These are phyloP conservation scores for Myxozyma udenii DNA, from an alignment of 805 yeast genomes.

Conservation along the genomic window DNA sequence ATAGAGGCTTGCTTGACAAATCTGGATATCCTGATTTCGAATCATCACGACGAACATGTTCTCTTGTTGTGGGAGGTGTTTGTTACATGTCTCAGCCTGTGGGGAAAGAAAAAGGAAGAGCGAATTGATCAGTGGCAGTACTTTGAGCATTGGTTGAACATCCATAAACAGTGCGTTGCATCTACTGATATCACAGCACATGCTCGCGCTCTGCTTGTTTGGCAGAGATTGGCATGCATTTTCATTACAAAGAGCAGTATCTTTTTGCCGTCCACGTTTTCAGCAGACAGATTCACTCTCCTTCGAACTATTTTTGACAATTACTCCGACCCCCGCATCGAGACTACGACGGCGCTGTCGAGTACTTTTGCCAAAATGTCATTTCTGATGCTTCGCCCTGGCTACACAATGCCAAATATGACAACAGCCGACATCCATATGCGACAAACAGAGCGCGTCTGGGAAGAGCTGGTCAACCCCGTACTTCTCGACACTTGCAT, in stretches of 20 bases:
- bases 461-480: constrained; percentile 16
- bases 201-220: constrained; percentile 9
- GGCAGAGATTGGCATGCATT: constrained; percentile 19
- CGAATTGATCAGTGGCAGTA: constrained; percentile 19
- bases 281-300: constrained; percentile 7
- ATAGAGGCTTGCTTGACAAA: constrained; percentile 7
- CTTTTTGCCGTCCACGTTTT: not conserved
- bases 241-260: constrained; percentile 11
- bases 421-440: constrained; percentile 1
- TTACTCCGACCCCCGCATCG: constrained; percentile 3
- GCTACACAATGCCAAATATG: constrained; percentile 1
- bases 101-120: constrained; percentile 17
- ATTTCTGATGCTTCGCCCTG: constrained; percentile 8
- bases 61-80: constrained; percentile 19
- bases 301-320: constrained; percentile 11
- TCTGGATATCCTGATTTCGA: constrained; percentile 6
- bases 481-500: constrained; percentile 16
- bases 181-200: constrained; percentile 8
- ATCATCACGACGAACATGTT: constrained; percentile 19
- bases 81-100: constrained; percentile 6
- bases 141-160: constrained; percentile 15
- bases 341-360: constrained; percentile 7
- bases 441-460: constrained; percentile 11
- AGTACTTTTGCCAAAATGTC: constrained; percentile 8
- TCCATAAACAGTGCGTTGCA: constrained; percentile 9